Evolutionary conservation across 208 protist species (phyloP).

Genomic region (Acanthamoeba sp.): DNA sequence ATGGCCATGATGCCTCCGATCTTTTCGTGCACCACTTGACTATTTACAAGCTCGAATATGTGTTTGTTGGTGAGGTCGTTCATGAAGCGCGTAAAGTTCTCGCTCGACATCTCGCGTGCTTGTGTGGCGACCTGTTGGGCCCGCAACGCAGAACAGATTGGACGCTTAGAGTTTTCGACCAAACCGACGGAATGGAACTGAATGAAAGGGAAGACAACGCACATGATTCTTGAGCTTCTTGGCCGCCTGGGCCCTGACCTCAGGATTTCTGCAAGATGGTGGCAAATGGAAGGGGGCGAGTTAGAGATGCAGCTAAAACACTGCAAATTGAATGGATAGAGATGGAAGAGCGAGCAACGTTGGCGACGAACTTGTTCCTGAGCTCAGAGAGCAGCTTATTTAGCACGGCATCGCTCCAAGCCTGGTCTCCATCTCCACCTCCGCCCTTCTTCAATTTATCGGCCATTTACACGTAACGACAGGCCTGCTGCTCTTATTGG

Average conservation of each 20-base stretch:
- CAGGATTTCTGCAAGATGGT: constrained; percentile 23
- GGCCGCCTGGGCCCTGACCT: constrained; percentile 21
- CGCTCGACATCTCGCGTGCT: constrained; percentile 83
- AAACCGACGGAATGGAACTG: background rate
- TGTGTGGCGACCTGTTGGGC: constrained; percentile 80
- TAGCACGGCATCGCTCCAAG: background rate
- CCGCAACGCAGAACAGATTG: background rate
- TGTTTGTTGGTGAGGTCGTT: constrained; percentile 85
- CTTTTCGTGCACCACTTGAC: constrained; percentile 85
- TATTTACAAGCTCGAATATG: constrained; percentile 88
- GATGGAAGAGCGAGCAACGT: background rate
- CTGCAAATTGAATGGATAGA: background rate
- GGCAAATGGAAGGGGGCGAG: background rate
- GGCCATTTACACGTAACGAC: background rate
- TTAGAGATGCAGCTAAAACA: background rate
- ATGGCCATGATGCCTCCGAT: constrained; percentile 90
- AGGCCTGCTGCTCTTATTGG: too few relatives aligned
- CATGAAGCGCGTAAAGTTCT: constrained; percentile 85
- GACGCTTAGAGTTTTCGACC: background rate
- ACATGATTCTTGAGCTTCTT: constrained; percentile 71
- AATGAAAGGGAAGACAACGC: background rate
- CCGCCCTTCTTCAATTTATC: constrained; percentile 46
- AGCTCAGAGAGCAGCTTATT: constrained; percentile 39
- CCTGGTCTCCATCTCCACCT: background rate
- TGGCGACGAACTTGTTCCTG: constrained; percentile 16